phyloP scores from a whole-genome alignment of 805 yeast genomes.

The Candida silvatica region DNA sequence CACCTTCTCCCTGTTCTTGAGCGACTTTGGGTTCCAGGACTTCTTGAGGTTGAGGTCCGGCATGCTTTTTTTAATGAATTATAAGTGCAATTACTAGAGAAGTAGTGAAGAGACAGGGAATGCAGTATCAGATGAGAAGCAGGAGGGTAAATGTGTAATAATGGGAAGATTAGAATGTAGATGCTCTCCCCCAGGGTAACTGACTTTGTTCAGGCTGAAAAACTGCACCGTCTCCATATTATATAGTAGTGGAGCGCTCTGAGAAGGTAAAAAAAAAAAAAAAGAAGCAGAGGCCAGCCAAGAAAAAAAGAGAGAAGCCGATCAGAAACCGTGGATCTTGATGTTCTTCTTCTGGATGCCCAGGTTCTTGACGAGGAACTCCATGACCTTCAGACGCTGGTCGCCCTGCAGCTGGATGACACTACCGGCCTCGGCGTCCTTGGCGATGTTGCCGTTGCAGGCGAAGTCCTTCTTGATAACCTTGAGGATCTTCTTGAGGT shows the following conservation, averaged over 20 bases:
- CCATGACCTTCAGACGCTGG: slow-evolving; percentile 94
- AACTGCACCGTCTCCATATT: too few species aligned
- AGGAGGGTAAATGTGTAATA: too few species aligned
- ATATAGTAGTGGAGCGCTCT: too few species aligned
- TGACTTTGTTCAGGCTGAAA: too few species aligned
- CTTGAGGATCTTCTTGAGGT: slow-evolving; percentile 84
- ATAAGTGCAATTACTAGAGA: background rate
- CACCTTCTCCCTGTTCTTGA: slow-evolving; percentile 78
- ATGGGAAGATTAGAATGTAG: too few species aligned
- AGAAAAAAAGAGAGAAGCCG: background rate
- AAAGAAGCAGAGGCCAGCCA: background rate
- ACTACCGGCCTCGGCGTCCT: slow-evolving; percentile 93
- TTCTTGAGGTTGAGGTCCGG: slow-evolving; percentile 85
- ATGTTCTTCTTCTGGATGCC: slow-evolving; percentile 92
- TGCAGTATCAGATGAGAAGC: too few species aligned
- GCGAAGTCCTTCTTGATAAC: slow-evolving; percentile 97
- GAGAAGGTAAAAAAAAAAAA: too few species aligned
- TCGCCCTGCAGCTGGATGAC: slow-evolving; percentile 98
- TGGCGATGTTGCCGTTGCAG: slow-evolving; percentile 96
- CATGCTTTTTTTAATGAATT: slow-evolving; percentile 7
- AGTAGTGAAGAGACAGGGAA: too few species aligned
- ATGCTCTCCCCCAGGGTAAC: too few species aligned
- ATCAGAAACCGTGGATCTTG: slow-evolving; percentile 95
- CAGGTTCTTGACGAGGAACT: slow-evolving; percentile 79
- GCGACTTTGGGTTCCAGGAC: slow-evolving; percentile 92